These are phyloP conservation scores for Trifolium dubium DNA, from an alignment of 306 rosid species.

Conservation along the genomic window DNA sequence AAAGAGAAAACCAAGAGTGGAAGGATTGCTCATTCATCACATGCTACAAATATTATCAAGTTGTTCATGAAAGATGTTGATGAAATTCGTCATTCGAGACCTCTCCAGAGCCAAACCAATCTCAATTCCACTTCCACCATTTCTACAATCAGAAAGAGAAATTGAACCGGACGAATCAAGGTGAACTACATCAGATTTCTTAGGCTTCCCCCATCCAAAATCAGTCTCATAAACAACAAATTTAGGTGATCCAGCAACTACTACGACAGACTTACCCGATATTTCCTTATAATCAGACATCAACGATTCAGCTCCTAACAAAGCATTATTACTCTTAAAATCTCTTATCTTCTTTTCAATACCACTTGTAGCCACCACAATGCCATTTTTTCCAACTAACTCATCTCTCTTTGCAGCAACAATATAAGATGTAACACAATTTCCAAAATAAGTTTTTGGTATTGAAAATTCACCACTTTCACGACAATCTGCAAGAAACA, in stretches of 20 bases:
- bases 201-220: constrained; percentile 61
- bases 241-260: constrained; percentile 22
- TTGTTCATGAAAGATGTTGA: constrained; percentile 28
- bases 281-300: constrained; percentile 4
- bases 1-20: neutral
- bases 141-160: constrained; percentile 43
- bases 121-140: constrained; percentile 43
- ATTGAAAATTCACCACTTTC: constrained; percentile 21
- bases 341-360: constrained; percentile 39
- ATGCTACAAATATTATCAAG: constrained; percentile 15
- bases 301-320: constrained; percentile 42
- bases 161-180: constrained; percentile 9
- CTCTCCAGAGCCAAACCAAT: constrained; percentile 46
- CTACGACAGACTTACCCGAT: neutral
- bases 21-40: neutral
- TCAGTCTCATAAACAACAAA: constrained; percentile 19
- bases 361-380: constrained; percentile 31
- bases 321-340: constrained; percentile 32
- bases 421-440: constrained; percentile 29
- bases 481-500: constrained; percentile 51
- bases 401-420: constrained; percentile 36
- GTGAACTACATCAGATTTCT: constrained; percentile 44
- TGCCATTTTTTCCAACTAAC: constrained; percentile 44
- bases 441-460: constrained; percentile 45
- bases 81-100: constrained; percentile 36